phyloP scores from a whole-genome alignment of 371 early-diverging fungal genomes.

The Mortierella sp. region DNA sequence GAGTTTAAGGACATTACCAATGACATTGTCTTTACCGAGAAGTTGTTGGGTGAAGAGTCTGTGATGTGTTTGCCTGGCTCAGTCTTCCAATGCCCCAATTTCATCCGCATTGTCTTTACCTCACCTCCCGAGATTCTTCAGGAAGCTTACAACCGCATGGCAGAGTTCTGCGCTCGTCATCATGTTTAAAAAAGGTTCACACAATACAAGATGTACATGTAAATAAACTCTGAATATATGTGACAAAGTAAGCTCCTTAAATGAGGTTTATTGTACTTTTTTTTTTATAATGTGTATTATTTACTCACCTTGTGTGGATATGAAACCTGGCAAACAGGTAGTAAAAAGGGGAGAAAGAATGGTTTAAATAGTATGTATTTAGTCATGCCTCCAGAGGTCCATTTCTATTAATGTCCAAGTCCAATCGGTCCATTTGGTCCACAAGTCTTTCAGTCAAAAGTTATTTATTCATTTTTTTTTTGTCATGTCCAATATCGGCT shows the following conservation, averaged over 20 bases:
- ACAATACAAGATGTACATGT: not conserved
- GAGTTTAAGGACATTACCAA: constrained; percentile 80
- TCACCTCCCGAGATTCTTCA: constrained; percentile 79
- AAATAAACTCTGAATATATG: not conserved
- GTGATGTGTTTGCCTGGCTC: constrained; percentile 90
- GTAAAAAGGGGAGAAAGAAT: not conserved
- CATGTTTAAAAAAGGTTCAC: constrained; percentile 46
- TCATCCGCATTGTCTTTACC: constrained; percentile 85
- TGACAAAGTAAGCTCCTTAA: constrained; percentile 1
- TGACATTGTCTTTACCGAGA: constrained; percentile 87
- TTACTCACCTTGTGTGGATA: not conserved
- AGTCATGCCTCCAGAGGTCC: not conserved
- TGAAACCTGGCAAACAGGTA: too few relatives aligned
- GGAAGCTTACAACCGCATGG: constrained; percentile 83
- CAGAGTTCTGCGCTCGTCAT: constrained; percentile 85
- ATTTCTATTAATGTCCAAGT: constrained; percentile 2
- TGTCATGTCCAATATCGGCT: constrained; percentile 20
- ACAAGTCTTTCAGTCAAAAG: constrained; percentile 13
- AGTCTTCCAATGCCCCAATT: constrained; percentile 87
- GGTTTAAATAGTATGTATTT: not conserved
- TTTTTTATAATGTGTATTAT: not conserved
- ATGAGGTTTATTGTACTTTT: constrained; percentile 10
- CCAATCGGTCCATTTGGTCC: constrained; percentile 5
- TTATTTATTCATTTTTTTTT: constrained; percentile 22
- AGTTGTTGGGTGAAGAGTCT: constrained; percentile 86